Evolutionary conservation across 2,329 filamentous ascomycete species (phyloP).

Genomic region (Claviceps pazoutovae): DNA sequence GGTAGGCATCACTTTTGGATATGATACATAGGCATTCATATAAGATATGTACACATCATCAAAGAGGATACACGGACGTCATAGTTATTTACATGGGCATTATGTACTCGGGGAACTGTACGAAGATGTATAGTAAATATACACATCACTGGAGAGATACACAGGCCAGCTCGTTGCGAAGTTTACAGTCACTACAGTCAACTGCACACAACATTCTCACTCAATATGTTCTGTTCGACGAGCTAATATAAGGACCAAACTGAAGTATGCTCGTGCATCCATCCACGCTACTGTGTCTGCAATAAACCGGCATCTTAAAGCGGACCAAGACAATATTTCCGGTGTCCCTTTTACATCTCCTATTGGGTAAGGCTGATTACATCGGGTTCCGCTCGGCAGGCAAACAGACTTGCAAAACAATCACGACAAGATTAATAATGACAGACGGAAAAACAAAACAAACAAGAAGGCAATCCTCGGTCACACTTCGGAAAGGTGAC

Average conservation of each 20-base stretch:
- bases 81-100: too few species aligned
- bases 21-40: too few species aligned
- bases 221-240: not conserved
- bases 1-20: too few species aligned
- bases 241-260: not conserved
- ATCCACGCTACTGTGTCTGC: not conserved
- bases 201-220: too few species aligned
- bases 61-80: too few species aligned
- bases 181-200: too few species aligned
- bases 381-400: not conserved
- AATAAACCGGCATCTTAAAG: not conserved
- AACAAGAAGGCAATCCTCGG: not conserved
- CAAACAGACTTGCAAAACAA: not conserved
- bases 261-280: not conserved
- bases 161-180: too few species aligned
- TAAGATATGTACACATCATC: too few species aligned
- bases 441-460: not conserved
- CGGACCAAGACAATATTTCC: not conserved
- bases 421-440: not conserved
- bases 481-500: not conserved
- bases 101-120: too few species aligned
- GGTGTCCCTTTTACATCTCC: not conserved
- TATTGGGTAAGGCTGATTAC: not conserved
- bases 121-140: too few species aligned
- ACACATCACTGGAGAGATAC: too few species aligned